Conservation (phyloP, 1,284 basidiomycete species). For the Malassezia equina region DNA sequence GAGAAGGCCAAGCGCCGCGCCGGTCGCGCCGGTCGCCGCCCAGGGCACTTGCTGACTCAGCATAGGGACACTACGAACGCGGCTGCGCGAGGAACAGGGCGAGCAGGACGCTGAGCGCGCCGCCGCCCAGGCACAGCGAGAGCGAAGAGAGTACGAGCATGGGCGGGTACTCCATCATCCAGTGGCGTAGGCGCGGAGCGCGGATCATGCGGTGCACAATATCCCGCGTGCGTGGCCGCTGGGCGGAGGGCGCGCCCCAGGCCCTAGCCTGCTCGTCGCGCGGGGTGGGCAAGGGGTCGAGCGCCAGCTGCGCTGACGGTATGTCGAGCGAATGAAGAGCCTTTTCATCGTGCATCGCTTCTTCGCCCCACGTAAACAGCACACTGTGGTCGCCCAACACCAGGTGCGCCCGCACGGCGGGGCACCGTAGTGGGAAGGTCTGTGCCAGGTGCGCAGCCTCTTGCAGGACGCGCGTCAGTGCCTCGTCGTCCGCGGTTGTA, state of each 20-base stretch:
- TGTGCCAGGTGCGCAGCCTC: slow-evolving; percentile 15
- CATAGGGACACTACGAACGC: background rate
- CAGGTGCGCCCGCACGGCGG: slow-evolving; percentile 9
- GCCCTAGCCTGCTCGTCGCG: background rate
- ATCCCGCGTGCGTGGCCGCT: background rate
- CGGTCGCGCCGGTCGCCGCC: background rate
- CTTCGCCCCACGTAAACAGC: slow-evolving; percentile 25
- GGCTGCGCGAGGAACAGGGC: slow-evolving; percentile 7
- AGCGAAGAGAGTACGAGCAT: background rate
- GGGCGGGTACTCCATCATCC: background rate
- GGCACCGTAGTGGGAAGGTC: slow-evolving; percentile 9
- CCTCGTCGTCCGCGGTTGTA: background rate
- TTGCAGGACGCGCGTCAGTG: slow-evolving; percentile 12
- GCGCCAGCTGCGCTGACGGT: slow-evolving; percentile 1
- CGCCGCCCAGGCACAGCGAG: slow-evolving; percentile 12
- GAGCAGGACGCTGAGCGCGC: slow-evolving; percentile 7
- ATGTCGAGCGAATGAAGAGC: background rate
- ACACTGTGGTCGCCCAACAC: slow-evolving; percentile 28
- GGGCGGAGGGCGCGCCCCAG: background rate
- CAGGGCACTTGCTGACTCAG: slow-evolving; percentile 7
- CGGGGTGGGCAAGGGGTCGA: slow-evolving; percentile 4
- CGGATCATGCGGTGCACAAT: background rate
- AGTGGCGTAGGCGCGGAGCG: background rate
- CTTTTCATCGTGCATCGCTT: background rate
- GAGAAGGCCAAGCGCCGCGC: background rate